Percentiles rank a stretch among this genome's conserved stretches.
These are phyloP conservation scores for Fusarium acutatum DNA, from an alignment of 2,329 filamentous ascomycete genomes.

Conservation along the genomic window DNA sequence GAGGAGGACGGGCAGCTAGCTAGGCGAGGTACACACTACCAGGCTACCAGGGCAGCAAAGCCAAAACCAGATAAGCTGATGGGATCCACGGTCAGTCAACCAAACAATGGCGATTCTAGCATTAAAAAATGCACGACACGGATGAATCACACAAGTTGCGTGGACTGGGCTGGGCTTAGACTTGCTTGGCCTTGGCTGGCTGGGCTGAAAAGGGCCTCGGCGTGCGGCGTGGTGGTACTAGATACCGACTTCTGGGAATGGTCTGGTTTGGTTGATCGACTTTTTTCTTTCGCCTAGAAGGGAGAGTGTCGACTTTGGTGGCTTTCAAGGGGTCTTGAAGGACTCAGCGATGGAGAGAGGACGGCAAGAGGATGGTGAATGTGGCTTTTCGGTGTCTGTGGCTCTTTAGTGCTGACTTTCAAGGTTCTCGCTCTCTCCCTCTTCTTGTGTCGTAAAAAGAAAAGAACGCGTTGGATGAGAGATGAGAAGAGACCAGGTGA, in stretches of 20 bases:
- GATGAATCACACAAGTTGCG: slow-evolving; percentile 36
- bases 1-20: slow-evolving; percentile 1
- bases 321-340: slow-evolving; percentile 10
- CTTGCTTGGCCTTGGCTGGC: slow-evolving; percentile 13
- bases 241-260: slow-evolving; percentile 15
- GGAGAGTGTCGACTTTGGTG: slow-evolving; percentile 3
- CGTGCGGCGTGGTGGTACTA: slow-evolving; percentile 26
- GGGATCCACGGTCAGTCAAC: slow-evolving; percentile 40
- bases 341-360: slow-evolving; percentile 15
- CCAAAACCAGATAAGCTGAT: slow-evolving; percentile 41
- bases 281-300: slow-evolving; percentile 25
- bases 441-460: slow-evolving; percentile 38
- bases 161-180: slow-evolving; percentile 23
- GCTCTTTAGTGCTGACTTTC: slow-evolving; percentile 35
- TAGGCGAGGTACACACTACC: not conserved
- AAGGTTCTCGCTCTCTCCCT: slow-evolving; percentile 28
- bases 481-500: slow-evolving; percentile 37
- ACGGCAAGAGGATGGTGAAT: slow-evolving; percentile 20
- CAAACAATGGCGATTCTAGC: slow-evolving; percentile 44
- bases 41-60: slow-evolving; percentile 15
- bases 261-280: slow-evolving; percentile 11
- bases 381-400: slow-evolving; percentile 32
- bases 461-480: slow-evolving; percentile 41
- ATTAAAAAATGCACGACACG: slow-evolving; percentile 40
- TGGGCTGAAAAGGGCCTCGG: slow-evolving; percentile 28